Evolutionary conservation across 1,284 basidiomycete species (phyloP).

Genomic region (Boletellus sp.): DNA sequence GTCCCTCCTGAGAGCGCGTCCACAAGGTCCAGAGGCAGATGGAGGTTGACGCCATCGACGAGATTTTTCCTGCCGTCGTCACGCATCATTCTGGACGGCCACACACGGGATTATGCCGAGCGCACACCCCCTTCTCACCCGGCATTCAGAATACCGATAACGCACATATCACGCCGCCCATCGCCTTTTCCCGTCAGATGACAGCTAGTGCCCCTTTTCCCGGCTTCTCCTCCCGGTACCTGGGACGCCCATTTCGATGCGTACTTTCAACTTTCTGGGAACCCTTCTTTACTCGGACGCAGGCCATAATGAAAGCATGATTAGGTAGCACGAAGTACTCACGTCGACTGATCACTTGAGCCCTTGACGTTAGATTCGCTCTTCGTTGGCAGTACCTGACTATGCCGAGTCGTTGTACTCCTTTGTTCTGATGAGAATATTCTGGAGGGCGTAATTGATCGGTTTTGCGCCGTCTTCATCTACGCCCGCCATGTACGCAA

Average conservation of each 20-base stretch:
- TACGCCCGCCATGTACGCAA: constrained; percentile 11
- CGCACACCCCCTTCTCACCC: constrained; percentile 49
- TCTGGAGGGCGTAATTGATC: not conserved
- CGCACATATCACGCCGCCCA: constrained; percentile 35
- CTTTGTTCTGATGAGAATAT: not conserved
- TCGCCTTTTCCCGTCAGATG: constrained; percentile 31
- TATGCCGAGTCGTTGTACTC: not conserved
- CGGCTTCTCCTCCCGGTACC: constrained; percentile 45
- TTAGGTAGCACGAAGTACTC: constrained; percentile 15
- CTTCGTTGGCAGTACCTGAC: not conserved
- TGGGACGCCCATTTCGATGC: constrained; percentile 51
- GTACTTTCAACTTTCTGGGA: constrained; percentile 62
- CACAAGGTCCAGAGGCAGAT: constrained; percentile 62
- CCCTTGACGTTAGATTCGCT: constrained; percentile 12
- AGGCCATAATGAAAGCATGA: constrained; percentile 1
- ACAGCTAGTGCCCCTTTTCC: constrained; percentile 20
- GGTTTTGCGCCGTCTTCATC: not conserved
- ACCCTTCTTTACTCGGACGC: constrained; percentile 45
- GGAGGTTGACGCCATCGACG: constrained; percentile 67
- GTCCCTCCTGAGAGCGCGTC: constrained; percentile 47
- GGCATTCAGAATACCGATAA: constrained; percentile 23
- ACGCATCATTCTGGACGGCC: constrained; percentile 50
- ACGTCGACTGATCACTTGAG: constrained; percentile 4
- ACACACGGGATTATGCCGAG: constrained; percentile 66
- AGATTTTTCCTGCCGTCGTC: constrained; percentile 33